Evolutionary conservation across 148 eudicot genomes (phyloP), one percentile per base, ranked within the genome.

Genomic region (Persicaria maculosa): DNA sequence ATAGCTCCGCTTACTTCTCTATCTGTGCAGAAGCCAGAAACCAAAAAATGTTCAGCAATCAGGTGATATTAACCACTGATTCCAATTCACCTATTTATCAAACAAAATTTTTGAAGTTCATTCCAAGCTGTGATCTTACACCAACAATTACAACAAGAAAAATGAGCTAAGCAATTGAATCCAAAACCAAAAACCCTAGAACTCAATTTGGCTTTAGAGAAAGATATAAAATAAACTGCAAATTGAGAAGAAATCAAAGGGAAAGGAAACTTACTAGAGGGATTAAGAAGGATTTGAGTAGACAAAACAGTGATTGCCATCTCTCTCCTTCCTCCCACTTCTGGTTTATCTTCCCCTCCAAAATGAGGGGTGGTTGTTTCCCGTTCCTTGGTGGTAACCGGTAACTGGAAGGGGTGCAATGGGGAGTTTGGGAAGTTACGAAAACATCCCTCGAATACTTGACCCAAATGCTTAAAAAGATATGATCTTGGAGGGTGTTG

Each of bases 261-360:
- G n/a, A 22, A 20, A 7, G 50, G 31, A 36, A 52, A 54, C 84
- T 85, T 86, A 93, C 94, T 79, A 4, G 83, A 84, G 48, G 84
- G 69, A 76, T 83, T 81, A 46, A 77, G 78, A 79, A 81, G 79
- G 44, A 83, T 81, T 55, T 86, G 77, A 74, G 86, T 68, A 36
- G 89, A 88, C 72, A 91, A 76, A 48, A 89, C 84, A 67, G 89
- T 77, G 77, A 80, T 83, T 74, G 88, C 90, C 97, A 91, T 93
- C 57, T 7, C 44, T 12, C 9, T 58, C 61, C 59, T 15, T 72
- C 54, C 17, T 67, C 43, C 9, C 44, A 36, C 19, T 36, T 65
- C 50, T 74, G 36, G 16, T 72, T 80, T 72, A 14, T 19, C 25
- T 43, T 50, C 70, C 16, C 48, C 77, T 22, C 68, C 47, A 7